Conservation (phyloP, 2,329 filamentous ascomycete species). For the Aciculosporium take region DNA sequence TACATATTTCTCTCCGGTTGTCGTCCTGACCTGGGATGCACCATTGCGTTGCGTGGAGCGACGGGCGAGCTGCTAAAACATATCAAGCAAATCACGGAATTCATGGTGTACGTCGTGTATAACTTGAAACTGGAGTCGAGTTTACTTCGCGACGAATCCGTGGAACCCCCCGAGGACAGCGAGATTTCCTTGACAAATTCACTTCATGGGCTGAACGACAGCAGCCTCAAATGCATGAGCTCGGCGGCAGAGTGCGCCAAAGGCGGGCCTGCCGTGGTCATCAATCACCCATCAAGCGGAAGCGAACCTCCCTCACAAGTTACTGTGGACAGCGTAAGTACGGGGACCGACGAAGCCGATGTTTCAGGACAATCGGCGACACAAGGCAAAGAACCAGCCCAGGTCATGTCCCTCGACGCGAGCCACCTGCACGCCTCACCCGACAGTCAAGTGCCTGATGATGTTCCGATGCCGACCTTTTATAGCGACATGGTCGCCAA, state of each 20-base stretch:
- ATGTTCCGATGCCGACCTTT: constrained; percentile 75
- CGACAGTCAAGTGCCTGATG: constrained; percentile 53
- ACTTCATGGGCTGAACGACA: constrained; percentile 26
- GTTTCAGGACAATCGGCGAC: constrained; percentile 12
- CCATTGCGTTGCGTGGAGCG: constrained; percentile 78
- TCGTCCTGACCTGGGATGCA: constrained; percentile 79
- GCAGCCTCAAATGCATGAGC: constrained; percentile 22
- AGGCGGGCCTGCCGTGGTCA: constrained; percentile 17
- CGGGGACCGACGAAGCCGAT: constrained; percentile 16
- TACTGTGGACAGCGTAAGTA: constrained; percentile 16
- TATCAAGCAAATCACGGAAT: constrained; percentile 89
- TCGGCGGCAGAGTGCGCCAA: constrained; percentile 17
- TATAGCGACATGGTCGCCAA: constrained; percentile 93
- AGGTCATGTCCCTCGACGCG: constrained; percentile 26
- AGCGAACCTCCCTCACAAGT: constrained; percentile 22
- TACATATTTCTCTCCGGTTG: constrained; percentile 93
- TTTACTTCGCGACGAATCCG: constrained; percentile 82
- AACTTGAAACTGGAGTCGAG: constrained; percentile 93
- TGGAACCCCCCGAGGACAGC: constrained; percentile 57
- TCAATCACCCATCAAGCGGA: constrained; percentile 23
- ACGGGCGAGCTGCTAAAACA: constrained; percentile 55
- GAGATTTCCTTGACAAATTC: constrained; percentile 28
- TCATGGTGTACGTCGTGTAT: constrained; percentile 98
- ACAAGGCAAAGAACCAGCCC: constrained; percentile 13
- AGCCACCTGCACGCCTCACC: constrained; percentile 29